A percentile compares a stretch with the other conserved stretches of the same genome.
phyloP scores from a whole-genome alignment of 2,329 filamentous ascomycete species.

The Nigrograna mackinnonii region DNA sequence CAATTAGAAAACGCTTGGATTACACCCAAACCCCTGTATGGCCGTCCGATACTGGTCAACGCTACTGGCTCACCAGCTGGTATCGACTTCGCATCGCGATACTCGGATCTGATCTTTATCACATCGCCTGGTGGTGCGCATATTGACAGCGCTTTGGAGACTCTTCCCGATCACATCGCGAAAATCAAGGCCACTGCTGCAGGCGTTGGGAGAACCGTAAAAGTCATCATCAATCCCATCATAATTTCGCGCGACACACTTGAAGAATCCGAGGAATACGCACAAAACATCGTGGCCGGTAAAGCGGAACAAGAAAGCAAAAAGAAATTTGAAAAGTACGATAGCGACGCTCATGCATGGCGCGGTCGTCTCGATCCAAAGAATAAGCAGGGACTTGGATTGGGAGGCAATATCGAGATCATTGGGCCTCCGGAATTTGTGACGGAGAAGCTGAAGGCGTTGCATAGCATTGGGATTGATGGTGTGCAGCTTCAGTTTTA shows the following conservation, averaged over 20 bases:
- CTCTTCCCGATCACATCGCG: background rate
- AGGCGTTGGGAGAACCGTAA: background rate
- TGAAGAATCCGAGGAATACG: background rate
- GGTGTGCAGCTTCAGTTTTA: background rate
- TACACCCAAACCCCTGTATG: background rate
- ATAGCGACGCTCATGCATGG: background rate
- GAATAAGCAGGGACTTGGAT: background rate
- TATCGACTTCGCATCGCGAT: background rate
- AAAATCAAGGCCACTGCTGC: background rate
- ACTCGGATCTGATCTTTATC: conserved; percentile 1
- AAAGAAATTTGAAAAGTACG: background rate
- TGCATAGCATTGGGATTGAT: conserved; percentile 1
- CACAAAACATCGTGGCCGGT: background rate
- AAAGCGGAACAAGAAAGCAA: background rate
- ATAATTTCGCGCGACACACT: background rate
- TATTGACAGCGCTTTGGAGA: conserved; percentile 1
- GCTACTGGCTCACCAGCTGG: conserved; percentile 1
- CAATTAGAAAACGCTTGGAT: background rate
- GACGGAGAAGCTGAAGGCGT: background rate
- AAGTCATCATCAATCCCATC: background rate
- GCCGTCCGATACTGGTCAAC: background rate
- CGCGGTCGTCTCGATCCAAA: background rate
- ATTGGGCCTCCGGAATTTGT: background rate
- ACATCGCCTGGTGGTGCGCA: conserved; percentile 1
- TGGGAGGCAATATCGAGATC: conserved; percentile 1